phyloP scores from a whole-genome alignment of 1,284 basidiomycete genomes.

The Naganishia sp. region DNA sequence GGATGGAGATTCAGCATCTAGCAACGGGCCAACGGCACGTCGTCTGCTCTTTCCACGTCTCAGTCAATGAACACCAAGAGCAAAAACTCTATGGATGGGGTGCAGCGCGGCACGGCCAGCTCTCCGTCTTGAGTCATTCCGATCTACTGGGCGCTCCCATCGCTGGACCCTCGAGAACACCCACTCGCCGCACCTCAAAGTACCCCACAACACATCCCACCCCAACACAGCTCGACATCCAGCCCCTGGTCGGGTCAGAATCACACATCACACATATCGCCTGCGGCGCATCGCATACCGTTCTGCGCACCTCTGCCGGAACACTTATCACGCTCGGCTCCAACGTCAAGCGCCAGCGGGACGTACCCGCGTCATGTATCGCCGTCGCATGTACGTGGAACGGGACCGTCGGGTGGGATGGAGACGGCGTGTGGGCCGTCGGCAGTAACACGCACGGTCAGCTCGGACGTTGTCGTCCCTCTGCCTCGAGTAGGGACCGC shows the following conservation, averaged over 20 bases:
- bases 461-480: slow-evolving; percentile 58
- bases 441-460: slow-evolving; percentile 73
- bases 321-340: slow-evolving; percentile 63
- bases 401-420: slow-evolving; percentile 63
- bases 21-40: slow-evolving; percentile 71
- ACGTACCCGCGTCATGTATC: slow-evolving; percentile 40
- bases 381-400: slow-evolving; percentile 74
- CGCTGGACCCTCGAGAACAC: background rate
- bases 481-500: slow-evolving; percentile 16
- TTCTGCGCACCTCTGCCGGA: slow-evolving; percentile 61
- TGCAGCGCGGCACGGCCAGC: slow-evolving; percentile 70
- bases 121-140: slow-evolving; percentile 32
- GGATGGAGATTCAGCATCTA: slow-evolving; percentile 52
- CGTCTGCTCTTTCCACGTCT: slow-evolving; percentile 56
- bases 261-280: slow-evolving; percentile 46
- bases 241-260: background rate
- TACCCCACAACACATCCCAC: background rate
- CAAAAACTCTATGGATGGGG: slow-evolving; percentile 74
- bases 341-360: slow-evolving; percentile 68
- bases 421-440: slow-evolving; percentile 56
- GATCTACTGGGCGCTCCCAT: slow-evolving; percentile 14
- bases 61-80: background rate
- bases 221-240: background rate
- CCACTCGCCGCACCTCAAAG: background rate
- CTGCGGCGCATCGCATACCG: slow-evolving; percentile 71